phyloP scores from a whole-genome alignment of 257 asterid genomes.

The Linaria vulgaris region DNA sequence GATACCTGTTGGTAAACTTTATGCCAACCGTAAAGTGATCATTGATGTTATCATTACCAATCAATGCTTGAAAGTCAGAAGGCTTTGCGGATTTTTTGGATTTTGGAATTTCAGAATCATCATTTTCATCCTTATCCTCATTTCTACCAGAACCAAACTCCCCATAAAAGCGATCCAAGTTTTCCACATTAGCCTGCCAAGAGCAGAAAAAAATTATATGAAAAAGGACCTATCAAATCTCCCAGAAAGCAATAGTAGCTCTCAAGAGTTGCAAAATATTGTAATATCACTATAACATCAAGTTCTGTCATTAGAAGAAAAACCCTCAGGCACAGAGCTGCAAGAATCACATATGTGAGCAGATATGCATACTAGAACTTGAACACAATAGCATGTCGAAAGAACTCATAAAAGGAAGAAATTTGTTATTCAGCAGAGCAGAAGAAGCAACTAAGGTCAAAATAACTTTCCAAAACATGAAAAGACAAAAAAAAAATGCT shows the following conservation, averaged over 20 bases:
- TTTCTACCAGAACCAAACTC: slow-evolving; percentile 70
- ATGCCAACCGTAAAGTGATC: slow-evolving; percentile 90
- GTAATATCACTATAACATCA: neutral
- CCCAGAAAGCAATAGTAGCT: slow-evolving; percentile 3
- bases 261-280: slow-evolving; percentile 7
- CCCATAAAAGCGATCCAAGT: slow-evolving; percentile 66
- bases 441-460: neutral
- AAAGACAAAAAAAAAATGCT: neutral
- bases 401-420: neutral
- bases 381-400: neutral
- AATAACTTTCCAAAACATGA: neutral
- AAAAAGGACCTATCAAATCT: neutral
- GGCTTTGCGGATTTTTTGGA: slow-evolving; percentile 62
- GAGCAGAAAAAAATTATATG: neutral
- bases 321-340: neutral
- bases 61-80: slow-evolving; percentile 68
- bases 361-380: neutral
- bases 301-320: neutral
- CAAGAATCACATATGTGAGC: neutral
- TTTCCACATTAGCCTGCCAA: slow-evolving; percentile 60
- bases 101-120: slow-evolving; percentile 45
- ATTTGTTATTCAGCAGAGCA: neutral
- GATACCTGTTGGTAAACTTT: slow-evolving; percentile 74
- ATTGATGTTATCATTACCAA: slow-evolving; percentile 69
- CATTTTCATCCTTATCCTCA: slow-evolving; percentile 48